A percentile compares a stretch with the other conserved stretches of the same genome.
Conservation (phyloP, 768 basidiomycete species). For the Crassisporium funariophilum region DNA sequence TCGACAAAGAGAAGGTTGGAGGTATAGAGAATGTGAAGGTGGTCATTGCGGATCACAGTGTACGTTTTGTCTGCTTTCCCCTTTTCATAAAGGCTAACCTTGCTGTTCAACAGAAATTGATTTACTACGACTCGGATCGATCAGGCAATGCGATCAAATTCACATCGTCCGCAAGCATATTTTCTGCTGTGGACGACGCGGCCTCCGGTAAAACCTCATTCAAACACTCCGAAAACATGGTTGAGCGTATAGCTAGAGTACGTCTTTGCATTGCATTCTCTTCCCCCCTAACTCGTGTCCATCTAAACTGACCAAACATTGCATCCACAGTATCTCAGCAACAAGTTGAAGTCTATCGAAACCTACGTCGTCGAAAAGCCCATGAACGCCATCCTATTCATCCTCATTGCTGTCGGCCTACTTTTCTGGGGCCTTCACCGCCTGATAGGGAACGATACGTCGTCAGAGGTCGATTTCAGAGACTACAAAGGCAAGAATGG, state of each 20-base stretch:
- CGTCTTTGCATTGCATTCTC: conserved; percentile 15
- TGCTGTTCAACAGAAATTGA: conserved; percentile 47
- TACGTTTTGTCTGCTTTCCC: conserved; percentile 34
- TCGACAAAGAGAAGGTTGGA: conserved; percentile 12
- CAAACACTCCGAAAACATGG: conserved; percentile 68
- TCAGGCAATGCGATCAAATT: conserved; percentile 57
- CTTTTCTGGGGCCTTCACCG: conserved; percentile 30
- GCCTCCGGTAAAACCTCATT: conserved; percentile 47
- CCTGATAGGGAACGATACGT: conserved; percentile 21
- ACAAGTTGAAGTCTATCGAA: conserved; percentile 39
- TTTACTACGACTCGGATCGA: conserved; percentile 77
- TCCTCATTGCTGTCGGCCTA: conserved; percentile 28
- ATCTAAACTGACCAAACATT: neutral
- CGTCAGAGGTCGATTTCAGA: conserved; percentile 19
- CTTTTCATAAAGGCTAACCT: conserved; percentile 6
- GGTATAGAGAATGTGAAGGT: conserved; percentile 47
- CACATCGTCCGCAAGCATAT: conserved; percentile 52
- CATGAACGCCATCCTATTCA: conserved; percentile 31
- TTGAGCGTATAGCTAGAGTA: conserved; percentile 71
- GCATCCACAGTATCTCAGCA: conserved; percentile 41
- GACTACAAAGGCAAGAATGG: conserved; percentile 28
- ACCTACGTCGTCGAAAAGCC: conserved; percentile 38
- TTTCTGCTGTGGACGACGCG: conserved; percentile 71
- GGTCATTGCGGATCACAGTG: conserved; percentile 82
- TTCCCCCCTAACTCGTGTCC: neutral